phyloP scores from a whole-genome alignment of 169 alveolate species.

The Babesia bovis region DNA sequence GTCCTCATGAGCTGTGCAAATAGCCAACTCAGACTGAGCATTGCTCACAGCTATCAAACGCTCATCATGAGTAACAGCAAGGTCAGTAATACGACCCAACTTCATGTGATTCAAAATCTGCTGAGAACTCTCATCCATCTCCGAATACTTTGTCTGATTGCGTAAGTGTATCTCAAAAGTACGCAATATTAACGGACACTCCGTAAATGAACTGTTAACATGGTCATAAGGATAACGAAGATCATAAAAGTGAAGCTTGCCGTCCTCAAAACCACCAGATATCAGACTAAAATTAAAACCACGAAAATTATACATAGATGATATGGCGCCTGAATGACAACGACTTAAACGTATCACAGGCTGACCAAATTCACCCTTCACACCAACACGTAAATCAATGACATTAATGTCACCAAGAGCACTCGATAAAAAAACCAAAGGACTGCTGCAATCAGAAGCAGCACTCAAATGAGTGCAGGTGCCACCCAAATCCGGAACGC shows the following conservation, averaged over 20 bases:
- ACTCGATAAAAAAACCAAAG: conserved; percentile 27
- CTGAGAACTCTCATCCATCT: conserved; percentile 40
- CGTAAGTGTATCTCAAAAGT: conserved; percentile 27
- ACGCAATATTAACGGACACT: conserved; percentile 25
- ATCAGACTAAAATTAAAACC: conserved; percentile 24
- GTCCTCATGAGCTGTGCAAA: conserved; percentile 28
- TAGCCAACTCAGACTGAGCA: conserved; percentile 26
- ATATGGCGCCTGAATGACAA: conserved; percentile 27
- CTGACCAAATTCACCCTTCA: conserved; percentile 41
- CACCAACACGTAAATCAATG: conserved; percentile 27
- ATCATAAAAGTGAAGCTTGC: conserved; percentile 33
- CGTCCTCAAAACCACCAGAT: conserved; percentile 50
- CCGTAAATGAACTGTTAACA: conserved; percentile 16
- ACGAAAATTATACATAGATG: conserved; percentile 40
- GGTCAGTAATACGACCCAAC: conserved; percentile 24
- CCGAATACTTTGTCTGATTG: conserved; percentile 28
- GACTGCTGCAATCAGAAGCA: conserved; percentile 28
- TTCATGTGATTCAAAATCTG: conserved; percentile 46
- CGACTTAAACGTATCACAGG: conserved; percentile 24
- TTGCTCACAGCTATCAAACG: conserved; percentile 12
- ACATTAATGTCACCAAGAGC: conserved; percentile 34
- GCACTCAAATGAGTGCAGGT: conserved; percentile 31
- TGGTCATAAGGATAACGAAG: conserved; percentile 39
- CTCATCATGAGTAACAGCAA: conserved; percentile 40
- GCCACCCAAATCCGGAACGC: conserved; percentile 18